Base-by-base conservation (phyloP, 257 asterid genomes). In the Paraleonurus japonicus region DNA sequence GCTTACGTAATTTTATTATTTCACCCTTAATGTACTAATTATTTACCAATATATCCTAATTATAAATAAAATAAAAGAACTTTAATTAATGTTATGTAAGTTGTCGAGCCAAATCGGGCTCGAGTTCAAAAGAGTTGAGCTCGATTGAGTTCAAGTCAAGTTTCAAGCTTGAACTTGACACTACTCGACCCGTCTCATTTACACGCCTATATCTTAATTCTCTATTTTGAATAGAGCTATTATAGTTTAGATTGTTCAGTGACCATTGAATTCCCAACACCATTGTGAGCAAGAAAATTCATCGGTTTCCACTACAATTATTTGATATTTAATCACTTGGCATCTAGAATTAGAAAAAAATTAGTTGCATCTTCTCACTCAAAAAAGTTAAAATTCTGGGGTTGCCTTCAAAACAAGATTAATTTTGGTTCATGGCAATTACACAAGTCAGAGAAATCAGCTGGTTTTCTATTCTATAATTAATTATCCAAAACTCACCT, bases 401-500 rank as follows among this genome's bases (percentile, higher is more conserved):
- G 19, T n/a, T 55, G 43, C 60, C 12, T n/a, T 24, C 41, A 16
- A 64, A 61, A 43, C 30, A 6, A 47, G 70, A 58, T 64, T 16
- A 7, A 5, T 7, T 64, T 72, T n/a, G 61, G 26, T 35, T 30
- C 24, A 45, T 51, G 41, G 50, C 65, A 51, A 41, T 37, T 45
- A 41, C 54, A 26, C 75, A 39, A 24, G 35, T 58, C 61, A 28
- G 45, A 72, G 54, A 72, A n/a, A 67, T 27, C 76, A 71, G 51
- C 32, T n/a, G 59, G 41, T 51, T 45, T 22, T 20, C 41, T 47
- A 53, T 22, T 22, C 23, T 27, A 62, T 61, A 53, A 20, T 53
- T 43, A 58, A 27, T 16, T 23, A 22, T 69, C 33, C 17, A 70
- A 41, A 30, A 66, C 84, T 50, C 65, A 84, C 96, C 96, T 94